phyloP scores from a whole-genome alignment of 1,139 yeast species.

The Geotrichum bryndzae region DNA sequence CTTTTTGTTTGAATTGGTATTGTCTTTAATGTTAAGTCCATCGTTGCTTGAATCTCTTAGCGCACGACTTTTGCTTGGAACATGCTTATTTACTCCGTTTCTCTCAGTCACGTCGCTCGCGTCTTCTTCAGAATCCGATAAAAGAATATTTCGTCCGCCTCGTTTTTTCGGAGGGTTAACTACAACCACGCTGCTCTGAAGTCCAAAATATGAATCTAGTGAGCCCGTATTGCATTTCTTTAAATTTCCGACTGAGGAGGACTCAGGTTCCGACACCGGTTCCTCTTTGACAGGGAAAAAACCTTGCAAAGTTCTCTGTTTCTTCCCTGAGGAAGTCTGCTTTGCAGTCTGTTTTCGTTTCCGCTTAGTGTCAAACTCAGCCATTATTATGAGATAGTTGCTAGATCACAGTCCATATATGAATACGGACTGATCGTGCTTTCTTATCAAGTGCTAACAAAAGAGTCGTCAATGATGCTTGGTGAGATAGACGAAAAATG shows the following conservation, averaged over 20 bases:
- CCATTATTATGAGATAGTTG: not conserved
- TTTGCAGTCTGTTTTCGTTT: not conserved
- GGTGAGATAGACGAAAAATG: not conserved
- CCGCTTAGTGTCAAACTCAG: not conserved
- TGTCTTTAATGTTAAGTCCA: not conserved
- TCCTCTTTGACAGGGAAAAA: not conserved
- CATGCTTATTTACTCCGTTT: not conserved
- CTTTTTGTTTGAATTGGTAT: not conserved
- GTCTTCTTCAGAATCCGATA: not conserved
- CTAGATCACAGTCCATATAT: not conserved
- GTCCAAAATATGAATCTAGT: not conserved
- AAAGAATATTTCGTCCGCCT: not conserved
- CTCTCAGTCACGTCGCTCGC: not conserved
- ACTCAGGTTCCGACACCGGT: not conserved
- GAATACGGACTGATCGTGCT: not conserved
- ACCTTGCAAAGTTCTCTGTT: not conserved
- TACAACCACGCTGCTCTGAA: not conserved
- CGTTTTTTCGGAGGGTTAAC: not conserved
- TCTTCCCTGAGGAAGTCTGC: not conserved
- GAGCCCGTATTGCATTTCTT: not conserved
- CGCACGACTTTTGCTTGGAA: not conserved
- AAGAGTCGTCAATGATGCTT: not conserved
- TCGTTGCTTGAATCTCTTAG: not conserved
- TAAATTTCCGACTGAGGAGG: not conserved
- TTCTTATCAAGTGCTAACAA: not conserved